Evolutionary conservation across 2,329 filamentous ascomycete species (phyloP).

Genomic region (Epichloe hybrida): DNA sequence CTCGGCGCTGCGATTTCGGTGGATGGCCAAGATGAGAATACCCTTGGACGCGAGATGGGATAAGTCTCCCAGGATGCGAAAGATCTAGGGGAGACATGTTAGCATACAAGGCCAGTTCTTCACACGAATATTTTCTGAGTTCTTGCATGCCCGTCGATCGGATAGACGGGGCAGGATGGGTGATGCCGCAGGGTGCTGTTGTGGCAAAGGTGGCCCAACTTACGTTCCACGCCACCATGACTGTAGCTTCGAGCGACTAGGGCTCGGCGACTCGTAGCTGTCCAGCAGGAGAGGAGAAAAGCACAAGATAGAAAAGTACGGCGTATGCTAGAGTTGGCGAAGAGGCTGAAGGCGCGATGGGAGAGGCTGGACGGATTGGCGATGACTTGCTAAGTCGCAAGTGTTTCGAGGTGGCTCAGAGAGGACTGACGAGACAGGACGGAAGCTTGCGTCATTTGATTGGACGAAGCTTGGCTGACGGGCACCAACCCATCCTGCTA

Average conservation of each 20-base stretch:
- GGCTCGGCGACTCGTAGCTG: background rate
- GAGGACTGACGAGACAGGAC: background rate
- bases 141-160: background rate
- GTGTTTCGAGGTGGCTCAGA: background rate
- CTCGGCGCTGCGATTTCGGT: conserved; percentile 76
- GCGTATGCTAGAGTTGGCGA: background rate
- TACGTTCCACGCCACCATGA: conserved; percentile 29
- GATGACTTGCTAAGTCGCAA: conserved; percentile 1
- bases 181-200: background rate
- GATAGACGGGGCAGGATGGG: background rate
- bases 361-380: background rate
- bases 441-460: background rate
- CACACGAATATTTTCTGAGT: background rate
- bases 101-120: background rate
- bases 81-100: conserved; percentile 27
- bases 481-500: no score
- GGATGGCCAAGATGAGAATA: conserved; percentile 83
- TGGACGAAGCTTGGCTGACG: background rate
- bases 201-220: conserved; percentile 6
- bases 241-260: conserved; percentile 10
- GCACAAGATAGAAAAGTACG: background rate
- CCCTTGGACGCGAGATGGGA: conserved; percentile 78
- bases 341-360: background rate
- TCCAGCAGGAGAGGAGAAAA: background rate
- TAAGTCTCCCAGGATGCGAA: conserved; percentile 72